Evolutionary conservation across 805 yeast genomes (phyloP), one percentile per base, ranked within the genome.

Genomic region (Phaffomyces antillensis): DNA sequence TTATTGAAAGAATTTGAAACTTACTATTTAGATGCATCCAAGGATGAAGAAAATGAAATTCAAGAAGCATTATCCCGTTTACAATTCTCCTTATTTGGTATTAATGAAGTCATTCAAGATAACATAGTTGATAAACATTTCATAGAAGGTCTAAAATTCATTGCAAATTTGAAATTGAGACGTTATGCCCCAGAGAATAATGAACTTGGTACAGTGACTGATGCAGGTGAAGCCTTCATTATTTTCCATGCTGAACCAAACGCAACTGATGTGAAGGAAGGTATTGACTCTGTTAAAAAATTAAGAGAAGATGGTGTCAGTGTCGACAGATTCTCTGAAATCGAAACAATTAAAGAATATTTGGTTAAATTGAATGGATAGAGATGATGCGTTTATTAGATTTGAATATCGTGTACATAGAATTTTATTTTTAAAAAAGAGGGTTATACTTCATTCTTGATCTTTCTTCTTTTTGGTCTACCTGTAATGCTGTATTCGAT

Each of bases 21-120:
- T 31, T 66, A 71, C 44, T 89, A 85, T 63, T 61, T 87, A 33
- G 68, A 66, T 30, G 72, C 76, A 16, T 76, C 78, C 31, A 71
- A 68, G 33, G 70, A 71, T 45, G 81, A 67, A 61, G 86, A 75
- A 33, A 70, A 63, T 40, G 83, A 76, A 48, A 75, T 77, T 63
- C 79, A 78, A 58, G 88, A 81, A 44, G 79, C 79, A 57, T 70
- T 90, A 46, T 81, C 79, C 46, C 79, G 98, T 60, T 73, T 89
- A 54, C 95, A 86, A 62, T 78, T 72, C 54, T 90, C 95, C 0
- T 62, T 88, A 26, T 90, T 81, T 59, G 96, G 96, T n/a, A 84
- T 89, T 45, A 87, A 86, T 26, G 79, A 77, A 43, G 68, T 76
- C 45, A 71, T 79, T 39, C 81, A 75, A 44, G 78, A 78, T 44